A percentile compares a stretch with the other conserved stretches of the same genome.
These are phyloP conservation scores for Hypericum androsaemum DNA, from an alignment of 345 rosid species.

Conservation along the genomic window DNA sequence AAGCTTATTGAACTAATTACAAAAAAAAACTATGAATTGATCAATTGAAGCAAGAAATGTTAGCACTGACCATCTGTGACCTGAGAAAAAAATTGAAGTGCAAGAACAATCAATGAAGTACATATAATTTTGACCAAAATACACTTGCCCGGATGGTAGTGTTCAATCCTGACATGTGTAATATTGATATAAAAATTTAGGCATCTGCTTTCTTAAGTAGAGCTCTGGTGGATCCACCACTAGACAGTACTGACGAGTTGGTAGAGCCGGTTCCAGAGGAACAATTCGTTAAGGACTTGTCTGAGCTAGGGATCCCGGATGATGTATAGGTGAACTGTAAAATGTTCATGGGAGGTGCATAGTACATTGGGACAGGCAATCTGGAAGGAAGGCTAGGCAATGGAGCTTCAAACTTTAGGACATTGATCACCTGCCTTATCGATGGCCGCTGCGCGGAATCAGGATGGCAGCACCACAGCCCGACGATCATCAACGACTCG, in stretches of 20 bases:
- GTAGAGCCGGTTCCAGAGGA: slow-evolving; percentile 6
- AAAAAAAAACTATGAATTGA: too few species aligned
- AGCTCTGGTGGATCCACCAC: slow-evolving; percentile 7
- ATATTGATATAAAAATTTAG: too few species aligned
- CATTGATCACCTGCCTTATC: slow-evolving; percentile 18
- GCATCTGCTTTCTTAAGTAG: slow-evolving; percentile 1
- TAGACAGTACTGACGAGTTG: slow-evolving; percentile 6
- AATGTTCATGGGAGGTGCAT: slow-evolving; percentile 15
- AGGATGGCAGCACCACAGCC: slow-evolving; percentile 25
- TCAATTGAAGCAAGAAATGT: too few species aligned
- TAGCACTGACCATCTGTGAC: too few species aligned
- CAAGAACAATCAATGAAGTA: too few species aligned
- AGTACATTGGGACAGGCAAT: slow-evolving; percentile 20
- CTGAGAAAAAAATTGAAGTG: too few species aligned
- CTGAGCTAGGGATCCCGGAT: slow-evolving; percentile 5
- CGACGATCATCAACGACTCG: slow-evolving; percentile 16
- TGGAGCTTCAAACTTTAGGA: slow-evolving; percentile 18
- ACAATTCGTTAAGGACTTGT: not conserved
- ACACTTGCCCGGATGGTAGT: too few species aligned
- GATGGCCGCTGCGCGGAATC: slow-evolving; percentile 14
- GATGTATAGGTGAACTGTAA: slow-evolving; percentile 15
- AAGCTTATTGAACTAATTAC: too few species aligned
- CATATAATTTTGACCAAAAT: too few species aligned
- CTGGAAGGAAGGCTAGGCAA: slow-evolving; percentile 17
- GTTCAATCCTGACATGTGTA: too few species aligned